Conservation (phyloP, 306 rosid genomes). For the Gastrolobium villosum region DNA sequence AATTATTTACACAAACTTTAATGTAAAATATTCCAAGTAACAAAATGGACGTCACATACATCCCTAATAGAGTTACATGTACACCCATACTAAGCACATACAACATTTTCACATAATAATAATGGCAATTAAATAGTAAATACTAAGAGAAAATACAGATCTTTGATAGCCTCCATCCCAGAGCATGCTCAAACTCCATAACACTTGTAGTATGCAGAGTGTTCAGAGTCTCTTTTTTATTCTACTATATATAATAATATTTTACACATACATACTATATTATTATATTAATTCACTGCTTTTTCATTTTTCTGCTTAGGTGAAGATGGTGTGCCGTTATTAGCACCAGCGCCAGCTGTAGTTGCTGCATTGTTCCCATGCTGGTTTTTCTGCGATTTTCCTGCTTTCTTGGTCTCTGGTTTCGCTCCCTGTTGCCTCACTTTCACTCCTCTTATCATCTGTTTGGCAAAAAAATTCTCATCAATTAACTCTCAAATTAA, state of each 20-base stretch:
- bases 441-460: constrained; percentile 99
- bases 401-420: constrained; percentile 69
- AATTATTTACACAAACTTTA: too few species aligned
- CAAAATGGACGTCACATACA: constrained; percentile 21
- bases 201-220: constrained; percentile 14
- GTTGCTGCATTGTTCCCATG: constrained; percentile 55
- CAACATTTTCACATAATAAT: constrained; percentile 27
- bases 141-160: background rate
- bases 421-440: constrained; percentile 81
- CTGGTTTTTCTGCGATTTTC: constrained; percentile 79
- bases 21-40: constrained; percentile 3
- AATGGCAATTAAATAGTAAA: constrained; percentile 16
- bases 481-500: background rate
- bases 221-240: constrained; percentile 35
- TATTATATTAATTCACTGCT: constrained; percentile 35
- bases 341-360: constrained; percentile 39
- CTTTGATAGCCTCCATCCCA: constrained; percentile 22
- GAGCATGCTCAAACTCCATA: constrained; percentile 31
- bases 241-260: constrained; percentile 27
- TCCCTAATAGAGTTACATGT: constrained; percentile 18
- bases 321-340: constrained; percentile 56
- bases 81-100: constrained; percentile 1
- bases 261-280: background rate
- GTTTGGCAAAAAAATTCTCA: background rate
- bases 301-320: constrained; percentile 47